Evolutionary conservation across 495 filamentous ascomycete species (phyloP).

Genomic region (Neurospora cerealis): DNA sequence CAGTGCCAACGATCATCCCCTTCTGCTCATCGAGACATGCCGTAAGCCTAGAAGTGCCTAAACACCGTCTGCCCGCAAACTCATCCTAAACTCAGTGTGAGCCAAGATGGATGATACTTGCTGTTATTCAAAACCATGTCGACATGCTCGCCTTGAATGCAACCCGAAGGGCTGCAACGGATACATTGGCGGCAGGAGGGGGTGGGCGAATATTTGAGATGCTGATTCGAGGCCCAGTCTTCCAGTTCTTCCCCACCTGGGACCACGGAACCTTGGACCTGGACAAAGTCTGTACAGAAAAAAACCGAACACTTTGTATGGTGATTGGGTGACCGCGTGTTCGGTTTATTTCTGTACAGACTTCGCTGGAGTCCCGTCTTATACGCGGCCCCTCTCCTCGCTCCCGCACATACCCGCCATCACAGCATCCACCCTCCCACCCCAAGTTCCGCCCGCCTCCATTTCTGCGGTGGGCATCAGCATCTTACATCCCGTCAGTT

Average conservation of each 20-base stretch:
- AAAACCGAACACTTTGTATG: too few species aligned
- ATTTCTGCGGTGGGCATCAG: not conserved
- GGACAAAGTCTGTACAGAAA: not conserved
- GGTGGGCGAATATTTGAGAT: not conserved
- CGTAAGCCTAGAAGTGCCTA: not conserved
- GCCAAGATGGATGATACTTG: not conserved
- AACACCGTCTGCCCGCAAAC: not conserved
- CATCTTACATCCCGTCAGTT: not conserved
- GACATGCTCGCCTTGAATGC: not conserved
- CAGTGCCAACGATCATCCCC: not conserved
- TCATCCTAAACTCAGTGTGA: not conserved
- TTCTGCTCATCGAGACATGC: not conserved
- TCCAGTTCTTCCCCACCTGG: not conserved
- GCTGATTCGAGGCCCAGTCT: not conserved
- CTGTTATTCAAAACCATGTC: not conserved
- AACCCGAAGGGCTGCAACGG: not conserved
- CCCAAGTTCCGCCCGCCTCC: not conserved
- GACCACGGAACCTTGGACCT: not conserved
- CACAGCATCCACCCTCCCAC: not conserved
- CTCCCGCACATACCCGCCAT: not conserved
- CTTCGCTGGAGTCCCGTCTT: not conserved
- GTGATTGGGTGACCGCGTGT: too few species aligned
- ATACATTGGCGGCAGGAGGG: not conserved
- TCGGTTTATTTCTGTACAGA: too few species aligned
- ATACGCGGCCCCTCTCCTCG: not conserved